A percentile compares a stretch with the other conserved stretches of the same genome.
These are phyloP conservation scores for Pseudotsuga menziesii DNA, from an alignment of 75 land plant species.

Conservation along the genomic window DNA sequence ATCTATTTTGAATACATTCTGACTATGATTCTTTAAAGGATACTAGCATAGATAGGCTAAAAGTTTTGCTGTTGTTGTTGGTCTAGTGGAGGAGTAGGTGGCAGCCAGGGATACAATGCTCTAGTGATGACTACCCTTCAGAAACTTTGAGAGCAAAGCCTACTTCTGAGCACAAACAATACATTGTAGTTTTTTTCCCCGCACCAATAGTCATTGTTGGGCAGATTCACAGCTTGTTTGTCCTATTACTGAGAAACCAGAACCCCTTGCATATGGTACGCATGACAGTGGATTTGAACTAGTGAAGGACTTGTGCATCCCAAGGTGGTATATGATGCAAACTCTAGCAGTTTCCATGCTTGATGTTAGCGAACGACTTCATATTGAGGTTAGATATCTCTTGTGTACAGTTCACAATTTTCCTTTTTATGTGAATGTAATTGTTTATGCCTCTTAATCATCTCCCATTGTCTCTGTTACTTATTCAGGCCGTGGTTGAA, in stretches of 20 bases:
- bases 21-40: background rate
- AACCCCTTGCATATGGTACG: conserved; percentile 68
- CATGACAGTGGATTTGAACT: conserved; percentile 51
- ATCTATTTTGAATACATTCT: background rate
- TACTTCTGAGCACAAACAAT: conserved; percentile 71
- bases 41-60: background rate
- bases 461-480: background rate
- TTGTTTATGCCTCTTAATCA: background rate
- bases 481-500: conserved; percentile 69
- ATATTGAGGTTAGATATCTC: conserved; percentile 42
- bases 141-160: conserved; percentile 76
- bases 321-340: conserved; percentile 65
- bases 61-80: conserved; percentile 6
- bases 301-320: conserved; percentile 62
- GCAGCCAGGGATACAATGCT: conserved; percentile 87
- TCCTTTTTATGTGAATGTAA: background rate
- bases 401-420: background rate
- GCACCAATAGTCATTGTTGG: conserved; percentile 69
- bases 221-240: conserved; percentile 59
- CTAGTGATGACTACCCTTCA: conserved; percentile 72
- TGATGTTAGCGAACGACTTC: conserved; percentile 76
- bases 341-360: conserved; percentile 74
- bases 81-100: conserved; percentile 95
- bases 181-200: conserved; percentile 71
- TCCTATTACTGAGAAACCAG: conserved; percentile 65